A percentile compares a stretch with the other conserved stretches of the same genome.
Conservation (phyloP, 805 yeast species). For the Lachancea cidri region DNA sequence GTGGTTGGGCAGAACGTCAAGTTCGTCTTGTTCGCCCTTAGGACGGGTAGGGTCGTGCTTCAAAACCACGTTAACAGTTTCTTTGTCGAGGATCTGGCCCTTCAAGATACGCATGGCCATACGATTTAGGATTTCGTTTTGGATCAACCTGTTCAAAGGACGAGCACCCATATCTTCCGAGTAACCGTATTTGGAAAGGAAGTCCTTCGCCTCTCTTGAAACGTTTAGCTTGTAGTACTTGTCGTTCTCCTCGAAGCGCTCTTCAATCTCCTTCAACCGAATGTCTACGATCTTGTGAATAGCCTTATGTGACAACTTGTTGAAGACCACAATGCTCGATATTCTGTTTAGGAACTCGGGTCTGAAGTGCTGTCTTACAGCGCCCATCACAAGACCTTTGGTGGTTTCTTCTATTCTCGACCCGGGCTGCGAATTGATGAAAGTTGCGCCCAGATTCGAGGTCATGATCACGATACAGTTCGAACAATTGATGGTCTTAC, state of each 20-base stretch:
- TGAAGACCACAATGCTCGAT: slow-evolving; percentile 87
- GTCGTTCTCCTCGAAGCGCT: slow-evolving; percentile 79
- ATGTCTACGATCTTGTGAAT: slow-evolving; percentile 87
- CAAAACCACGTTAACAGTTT: slow-evolving; percentile 62
- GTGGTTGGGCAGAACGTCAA: slow-evolving; percentile 84
- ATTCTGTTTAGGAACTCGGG: slow-evolving; percentile 97
- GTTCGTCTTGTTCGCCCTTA: slow-evolving; percentile 39
- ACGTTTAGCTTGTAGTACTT: slow-evolving; percentile 68
- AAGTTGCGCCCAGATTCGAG: slow-evolving; percentile 94
- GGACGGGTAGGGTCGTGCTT: slow-evolving; percentile 23
- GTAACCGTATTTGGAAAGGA: slow-evolving; percentile 80
- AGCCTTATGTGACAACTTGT: slow-evolving; percentile 85
- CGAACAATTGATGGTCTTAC: slow-evolving; percentile 89
- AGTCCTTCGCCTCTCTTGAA: slow-evolving; percentile 73
- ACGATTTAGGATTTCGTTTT: slow-evolving; percentile 79
- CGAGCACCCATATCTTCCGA: slow-evolving; percentile 94
- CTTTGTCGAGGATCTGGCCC: slow-evolving; percentile 86
- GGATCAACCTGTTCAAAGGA: slow-evolving; percentile 87
- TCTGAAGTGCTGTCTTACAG: slow-evolving; percentile 86
- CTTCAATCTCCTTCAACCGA: slow-evolving; percentile 77
- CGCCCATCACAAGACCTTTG: slow-evolving; percentile 71
- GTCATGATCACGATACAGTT: slow-evolving; percentile 94
- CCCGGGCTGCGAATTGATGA: slow-evolving; percentile 60
- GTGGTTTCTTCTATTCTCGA: slow-evolving; percentile 64
- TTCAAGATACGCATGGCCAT: slow-evolving; percentile 84